phyloP scores from a whole-genome alignment of 257 asterid genomes.

The Mitragyna speciosa region DNA sequence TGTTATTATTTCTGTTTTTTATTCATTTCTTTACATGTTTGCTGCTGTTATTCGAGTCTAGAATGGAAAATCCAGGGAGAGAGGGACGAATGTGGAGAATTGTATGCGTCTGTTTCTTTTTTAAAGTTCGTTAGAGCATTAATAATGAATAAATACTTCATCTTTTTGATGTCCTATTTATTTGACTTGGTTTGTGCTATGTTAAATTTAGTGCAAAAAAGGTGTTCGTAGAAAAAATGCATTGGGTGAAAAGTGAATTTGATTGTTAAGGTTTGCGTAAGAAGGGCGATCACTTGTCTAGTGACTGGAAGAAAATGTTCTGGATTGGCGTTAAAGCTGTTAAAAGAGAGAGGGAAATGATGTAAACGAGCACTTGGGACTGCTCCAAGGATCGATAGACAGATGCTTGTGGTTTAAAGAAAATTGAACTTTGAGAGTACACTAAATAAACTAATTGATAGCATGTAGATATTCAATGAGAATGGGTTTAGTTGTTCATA shows the following conservation, averaged over 20 bases:
- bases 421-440: not conserved
- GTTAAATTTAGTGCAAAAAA: not conserved
- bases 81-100: too few species aligned
- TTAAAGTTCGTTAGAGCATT: not conserved
- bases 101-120: too few species aligned
- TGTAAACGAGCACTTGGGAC: not conserved
- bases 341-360: not conserved
- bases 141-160: not conserved
- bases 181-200: not conserved
- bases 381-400: not conserved
- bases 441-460: not conserved
- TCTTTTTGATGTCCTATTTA: not conserved
- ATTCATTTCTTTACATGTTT: not conserved
- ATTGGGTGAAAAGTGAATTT: not conserved
- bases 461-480: not conserved
- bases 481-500: not conserved
- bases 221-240: not conserved
- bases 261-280: not conserved
- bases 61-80: too few species aligned
- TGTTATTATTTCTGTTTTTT: not conserved
- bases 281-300: not conserved
- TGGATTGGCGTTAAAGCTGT: not conserved
- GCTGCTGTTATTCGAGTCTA: not conserved
- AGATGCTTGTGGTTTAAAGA: not conserved
- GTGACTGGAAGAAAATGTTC: not conserved